Evolutionary conservation across 768 basidiomycete species (phyloP).

Genomic region (Piloderma croceum): DNA sequence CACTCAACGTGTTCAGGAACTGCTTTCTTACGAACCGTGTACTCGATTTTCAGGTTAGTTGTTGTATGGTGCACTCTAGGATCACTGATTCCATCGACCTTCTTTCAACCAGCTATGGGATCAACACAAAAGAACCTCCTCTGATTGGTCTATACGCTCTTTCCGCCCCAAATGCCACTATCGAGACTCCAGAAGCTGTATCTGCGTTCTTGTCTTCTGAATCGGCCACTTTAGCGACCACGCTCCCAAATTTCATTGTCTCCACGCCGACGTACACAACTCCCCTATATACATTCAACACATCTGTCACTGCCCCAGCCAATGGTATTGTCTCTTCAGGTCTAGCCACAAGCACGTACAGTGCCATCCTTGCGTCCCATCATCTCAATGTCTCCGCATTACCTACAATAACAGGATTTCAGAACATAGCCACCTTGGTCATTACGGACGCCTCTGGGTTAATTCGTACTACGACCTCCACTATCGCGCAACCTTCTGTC

Average conservation of each 20-base stretch:
- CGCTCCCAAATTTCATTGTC: constrained; percentile 65
- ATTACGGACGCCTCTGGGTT: constrained; percentile 52
- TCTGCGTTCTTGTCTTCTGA: constrained; percentile 51
- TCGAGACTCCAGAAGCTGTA: constrained; percentile 38
- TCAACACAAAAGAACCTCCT: constrained; percentile 66
- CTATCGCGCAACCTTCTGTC: constrained; percentile 38
- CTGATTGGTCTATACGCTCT: constrained; percentile 73
- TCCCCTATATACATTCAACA: constrained; percentile 64
- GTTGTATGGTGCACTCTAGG: not conserved
- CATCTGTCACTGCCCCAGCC: constrained; percentile 49
- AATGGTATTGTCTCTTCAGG: constrained; percentile 56
- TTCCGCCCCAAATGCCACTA: constrained; percentile 37
- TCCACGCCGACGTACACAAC: constrained; percentile 59
- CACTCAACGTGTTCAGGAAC: constrained; percentile 35
- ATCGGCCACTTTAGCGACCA: constrained; percentile 62
- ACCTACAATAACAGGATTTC: constrained; percentile 48
- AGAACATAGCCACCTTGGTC: constrained; percentile 49
- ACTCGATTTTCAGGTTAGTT: constrained; percentile 67
- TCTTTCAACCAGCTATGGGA: constrained; percentile 56
- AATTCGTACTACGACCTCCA: constrained; percentile 49
- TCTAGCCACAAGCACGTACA: constrained; percentile 70
- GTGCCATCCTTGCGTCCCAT: constrained; percentile 44
- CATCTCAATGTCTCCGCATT: constrained; percentile 47
- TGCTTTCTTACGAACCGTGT: constrained; percentile 69
- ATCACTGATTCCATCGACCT: constrained; percentile 3